Evolutionary conservation across 441 rosid species (phyloP), one percentile per base, ranked within the genome.

Genomic region (Sinapis alba): DNA sequence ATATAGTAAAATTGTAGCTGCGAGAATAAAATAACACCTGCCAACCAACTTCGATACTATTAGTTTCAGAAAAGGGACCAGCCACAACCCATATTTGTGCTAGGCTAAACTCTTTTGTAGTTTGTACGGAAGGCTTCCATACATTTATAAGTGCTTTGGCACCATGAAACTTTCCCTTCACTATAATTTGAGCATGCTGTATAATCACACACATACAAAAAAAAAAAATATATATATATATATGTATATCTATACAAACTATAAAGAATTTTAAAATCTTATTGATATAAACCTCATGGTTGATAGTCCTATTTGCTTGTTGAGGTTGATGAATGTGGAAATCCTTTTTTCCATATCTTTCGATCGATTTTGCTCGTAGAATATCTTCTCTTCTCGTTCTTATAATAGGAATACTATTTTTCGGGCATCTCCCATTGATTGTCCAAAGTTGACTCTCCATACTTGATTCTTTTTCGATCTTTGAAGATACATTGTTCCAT

Each of bases 1-100:
- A 24, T 24, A 24, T 24, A 24, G 27, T 24, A 24, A 24, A 24
- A 24, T 2, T 24, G 27, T 24, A 24, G 27, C 27, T 24, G 27
- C 27, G 27, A 24, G 27, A 8, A 10, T 0, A 15, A 36, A 13
- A 0, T 4, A 59, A 43, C 1, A 82, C 88, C 89, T 85, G 89
- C 89, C 89, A 85, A 36, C 87, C 89, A 24, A 75, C 83, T 80
- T 85, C 87, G 13, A 83, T 69, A 62, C 71, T 77, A 15, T 82
- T 83, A 15, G 76, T 0, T 27, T 20, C 15, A 28, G 16, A 0
- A 23, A 0, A 1, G 9, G 13, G 20, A 0, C 53, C 69, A 10
- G 38, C 68, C 8, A 15, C 0, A 51, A 62, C 0, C 76, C 69
- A 72, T 2, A 51, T 62, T 21, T 72, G 69, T 50, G 76, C 32